Evolutionary conservation across 306 rosid species (phyloP).

Genomic region (Cicer chorassanicum): DNA sequence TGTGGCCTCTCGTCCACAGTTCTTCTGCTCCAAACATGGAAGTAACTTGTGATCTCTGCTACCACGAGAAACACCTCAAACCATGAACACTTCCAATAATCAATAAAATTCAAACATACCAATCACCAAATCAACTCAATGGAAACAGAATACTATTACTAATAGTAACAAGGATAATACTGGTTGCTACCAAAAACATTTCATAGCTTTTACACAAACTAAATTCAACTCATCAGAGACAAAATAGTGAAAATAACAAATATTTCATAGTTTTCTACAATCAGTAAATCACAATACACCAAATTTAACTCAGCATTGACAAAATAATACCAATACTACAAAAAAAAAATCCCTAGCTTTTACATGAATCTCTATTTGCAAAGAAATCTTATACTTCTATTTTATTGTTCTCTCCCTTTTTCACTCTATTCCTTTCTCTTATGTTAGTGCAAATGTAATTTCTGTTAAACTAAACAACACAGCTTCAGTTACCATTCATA

Average conservation of each 20-base stretch:
- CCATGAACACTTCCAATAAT: not conserved
- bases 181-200: slow-evolving; percentile 13
- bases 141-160: not conserved
- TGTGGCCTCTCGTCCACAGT: slow-evolving; percentile 82
- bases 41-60: slow-evolving; percentile 90
- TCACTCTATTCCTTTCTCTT: not conserved
- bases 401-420: not conserved
- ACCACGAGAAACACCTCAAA: slow-evolving; percentile 40
- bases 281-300: not conserved
- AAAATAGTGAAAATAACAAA: not conserved
- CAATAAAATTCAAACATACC: slow-evolving; percentile 13
- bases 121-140: slow-evolving; percentile 26
- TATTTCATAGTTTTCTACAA: not conserved
- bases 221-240: not conserved
- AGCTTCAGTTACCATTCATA: not conserved
- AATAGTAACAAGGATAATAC: slow-evolving; percentile 6
- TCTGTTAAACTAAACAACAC: not conserved
- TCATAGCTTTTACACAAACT: not conserved
- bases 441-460: not conserved
- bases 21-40: slow-evolving; percentile 87
- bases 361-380: not conserved
- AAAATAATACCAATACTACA: not conserved
- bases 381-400: not conserved
- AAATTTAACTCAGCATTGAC: not conserved
- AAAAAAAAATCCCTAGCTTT: not conserved